Evolutionary conservation across 306 rosid species (phyloP).

Genomic region (Purshia tridentata): DNA sequence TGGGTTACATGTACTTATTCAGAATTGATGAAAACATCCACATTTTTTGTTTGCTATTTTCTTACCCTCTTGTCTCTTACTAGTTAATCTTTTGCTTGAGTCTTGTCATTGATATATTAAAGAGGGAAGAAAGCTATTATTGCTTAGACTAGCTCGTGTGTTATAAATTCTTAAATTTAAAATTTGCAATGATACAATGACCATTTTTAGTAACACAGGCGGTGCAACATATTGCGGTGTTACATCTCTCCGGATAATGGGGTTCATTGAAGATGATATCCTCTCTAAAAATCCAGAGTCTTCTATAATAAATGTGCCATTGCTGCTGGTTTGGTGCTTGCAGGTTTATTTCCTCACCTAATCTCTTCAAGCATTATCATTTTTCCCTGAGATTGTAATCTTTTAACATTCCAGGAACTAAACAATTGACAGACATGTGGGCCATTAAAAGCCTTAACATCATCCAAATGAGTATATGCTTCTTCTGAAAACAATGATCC

Average conservation of each 20-base stretch:
- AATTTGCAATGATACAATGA: constrained; percentile 38
- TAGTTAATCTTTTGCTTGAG: neutral
- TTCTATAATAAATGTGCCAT: constrained; percentile 58
- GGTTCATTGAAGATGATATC: constrained; percentile 68
- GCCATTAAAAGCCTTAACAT: neutral
- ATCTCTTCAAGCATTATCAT: constrained; percentile 1
- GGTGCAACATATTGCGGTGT: constrained; percentile 90
- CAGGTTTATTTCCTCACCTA: constrained; percentile 49
- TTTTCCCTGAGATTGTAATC: constrained; percentile 7
- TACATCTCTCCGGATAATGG: constrained; percentile 88
- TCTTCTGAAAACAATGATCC: constrained; percentile 25
- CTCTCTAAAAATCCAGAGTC: constrained; percentile 46
- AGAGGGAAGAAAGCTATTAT: neutral
- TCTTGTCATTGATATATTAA: neutral
- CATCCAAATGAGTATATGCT: constrained; percentile 4
- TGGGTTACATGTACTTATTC: neutral
- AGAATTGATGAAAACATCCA: neutral
- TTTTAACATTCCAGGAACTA: constrained; percentile 14
- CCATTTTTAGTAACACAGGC: constrained; percentile 73
- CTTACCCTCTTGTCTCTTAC: neutral
- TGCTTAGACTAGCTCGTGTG: neutral
- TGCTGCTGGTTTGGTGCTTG: constrained; percentile 83
- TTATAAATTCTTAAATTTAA: constrained; percentile 5
- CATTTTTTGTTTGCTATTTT: neutral
- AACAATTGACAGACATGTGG: neutral